Base-by-base conservation (phyloP, 1,284 basidiomycete genomes). In the Ustilago sp. region DNA sequence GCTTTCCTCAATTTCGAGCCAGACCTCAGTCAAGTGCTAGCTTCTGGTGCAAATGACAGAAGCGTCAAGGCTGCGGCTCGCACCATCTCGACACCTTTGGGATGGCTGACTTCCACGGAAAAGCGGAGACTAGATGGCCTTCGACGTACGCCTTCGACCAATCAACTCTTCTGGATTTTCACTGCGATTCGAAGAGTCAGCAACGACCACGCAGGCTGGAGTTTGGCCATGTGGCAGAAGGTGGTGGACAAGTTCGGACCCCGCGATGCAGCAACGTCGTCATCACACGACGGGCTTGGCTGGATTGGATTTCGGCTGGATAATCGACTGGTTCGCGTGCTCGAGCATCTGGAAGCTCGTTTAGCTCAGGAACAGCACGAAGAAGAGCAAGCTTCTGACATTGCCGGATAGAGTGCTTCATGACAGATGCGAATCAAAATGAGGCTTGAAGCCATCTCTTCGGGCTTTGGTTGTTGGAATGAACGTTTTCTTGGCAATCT, bases 131-230 rank as follows among this genome's bases (percentile, higher is more conserved):
- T 73, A 58, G 70, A 73, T 43, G 61, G 41, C 34, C 11, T 54
- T 8, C 53, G 62, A 28, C 59, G 56, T 2, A 61, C 68, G 34
- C 75, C 71, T 19, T 62, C 68, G 17, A 45, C 61, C 31, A 68
- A 78, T n/a, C 64, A 78, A 53, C 63, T 74, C 4, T 78, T 78
- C 36, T 78, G 66, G 66, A 58, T 74, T 28, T 52, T 78, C 6
- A 78, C 76, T 2, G 68, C 76, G 0, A 65, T 78, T 13, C 64
- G 76, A 2, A 59, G 76, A 48, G 68, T 74, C 12, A 74, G 72
- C 52, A 38, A 65, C 12, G 76, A 78, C 38, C 50, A 78, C 45
- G 59, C 76, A 0, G 11, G 17, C 2, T 78, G 76, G 76, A 69
- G 59, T 50, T 55, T 78, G 13, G 68, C 68, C 51, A 63, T 69